These are phyloP conservation scores for Arabidopsis suecica DNA, from an alignment of 345 rosid species.

Conservation along the genomic window DNA sequence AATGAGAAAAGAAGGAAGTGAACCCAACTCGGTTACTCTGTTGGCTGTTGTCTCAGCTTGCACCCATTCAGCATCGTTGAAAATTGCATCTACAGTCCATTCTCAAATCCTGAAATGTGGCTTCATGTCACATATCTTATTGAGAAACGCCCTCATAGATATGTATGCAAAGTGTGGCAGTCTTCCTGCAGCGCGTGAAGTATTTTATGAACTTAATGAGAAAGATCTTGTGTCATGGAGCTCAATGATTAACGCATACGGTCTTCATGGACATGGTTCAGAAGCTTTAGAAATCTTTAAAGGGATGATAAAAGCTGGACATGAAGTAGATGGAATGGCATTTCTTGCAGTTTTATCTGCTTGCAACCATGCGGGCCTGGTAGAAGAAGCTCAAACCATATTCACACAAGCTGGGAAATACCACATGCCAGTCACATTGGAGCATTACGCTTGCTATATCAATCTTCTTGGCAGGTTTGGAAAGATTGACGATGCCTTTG, in stretches of 20 bases:
- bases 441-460: conserved; percentile 62
- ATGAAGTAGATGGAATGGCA: conserved; percentile 51
- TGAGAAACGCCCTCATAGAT: conserved; percentile 60
- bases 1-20: conserved; percentile 53
- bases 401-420: conserved; percentile 43
- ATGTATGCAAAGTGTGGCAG: conserved; percentile 67
- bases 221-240: conserved; percentile 64
- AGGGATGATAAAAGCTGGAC: conserved; percentile 49
- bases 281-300: conserved; percentile 56
- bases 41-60: conserved; percentile 60
- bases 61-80: conserved; percentile 43
- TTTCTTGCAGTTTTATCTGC: conserved; percentile 62
- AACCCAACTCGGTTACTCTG: conserved; percentile 59
- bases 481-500: conserved; percentile 53
- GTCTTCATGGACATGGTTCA: conserved; percentile 63
- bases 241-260: conserved; percentile 54
- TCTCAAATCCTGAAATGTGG: conserved; percentile 53
- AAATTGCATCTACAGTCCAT: conserved; percentile 51
- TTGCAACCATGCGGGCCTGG: conserved; percentile 60
- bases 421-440: conserved; percentile 43
- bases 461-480: conserved; percentile 69
- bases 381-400: conserved; percentile 53
- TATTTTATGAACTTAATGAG: conserved; percentile 52
- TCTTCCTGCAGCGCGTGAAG: conserved; percentile 48
- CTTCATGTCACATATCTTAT: conserved; percentile 38